Percentiles rank a stretch among this genome's conserved stretches.
Conservation (phyloP, 2,329 filamentous ascomycete genomes). For the Aspergillus caelatus region DNA sequence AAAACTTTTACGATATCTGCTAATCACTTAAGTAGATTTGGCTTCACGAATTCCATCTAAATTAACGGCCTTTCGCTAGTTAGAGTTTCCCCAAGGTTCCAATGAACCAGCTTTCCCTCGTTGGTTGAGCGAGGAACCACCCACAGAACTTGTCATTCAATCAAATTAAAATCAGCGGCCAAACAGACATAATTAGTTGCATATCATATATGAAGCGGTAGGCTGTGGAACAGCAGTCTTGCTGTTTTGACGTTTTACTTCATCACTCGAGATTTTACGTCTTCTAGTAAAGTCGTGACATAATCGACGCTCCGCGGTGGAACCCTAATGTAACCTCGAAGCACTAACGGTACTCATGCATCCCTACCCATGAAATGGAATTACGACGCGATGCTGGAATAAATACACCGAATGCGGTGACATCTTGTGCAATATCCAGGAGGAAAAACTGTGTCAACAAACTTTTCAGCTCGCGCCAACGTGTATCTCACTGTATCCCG, state of each 20-base stretch:
- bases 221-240: no score
- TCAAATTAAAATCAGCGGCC: background rate
- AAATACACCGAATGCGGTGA: background rate
- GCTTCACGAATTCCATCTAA: no score
- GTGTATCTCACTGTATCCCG: background rate
- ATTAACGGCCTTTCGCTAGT: no score
- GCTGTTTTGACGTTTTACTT: no score
- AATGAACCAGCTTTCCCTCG: no score
- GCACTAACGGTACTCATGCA: background rate
- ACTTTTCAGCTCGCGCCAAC: background rate
- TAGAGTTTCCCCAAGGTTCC: no score
- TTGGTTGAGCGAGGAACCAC: background rate
- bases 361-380: background rate
- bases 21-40: no score
- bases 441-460: background rate
- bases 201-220: no score
- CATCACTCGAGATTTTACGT: background rate
- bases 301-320: background rate
- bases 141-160: background rate
- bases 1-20: no score
- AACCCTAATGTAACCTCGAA: background rate
- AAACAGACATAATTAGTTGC: background rate
- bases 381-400: background rate
- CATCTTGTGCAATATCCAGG: no score
- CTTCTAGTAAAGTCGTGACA: background rate